These are phyloP conservation scores for Scenedesmus sp. DNA, from an alignment of 163 green algal genomes.

Conservation along the genomic window DNA sequence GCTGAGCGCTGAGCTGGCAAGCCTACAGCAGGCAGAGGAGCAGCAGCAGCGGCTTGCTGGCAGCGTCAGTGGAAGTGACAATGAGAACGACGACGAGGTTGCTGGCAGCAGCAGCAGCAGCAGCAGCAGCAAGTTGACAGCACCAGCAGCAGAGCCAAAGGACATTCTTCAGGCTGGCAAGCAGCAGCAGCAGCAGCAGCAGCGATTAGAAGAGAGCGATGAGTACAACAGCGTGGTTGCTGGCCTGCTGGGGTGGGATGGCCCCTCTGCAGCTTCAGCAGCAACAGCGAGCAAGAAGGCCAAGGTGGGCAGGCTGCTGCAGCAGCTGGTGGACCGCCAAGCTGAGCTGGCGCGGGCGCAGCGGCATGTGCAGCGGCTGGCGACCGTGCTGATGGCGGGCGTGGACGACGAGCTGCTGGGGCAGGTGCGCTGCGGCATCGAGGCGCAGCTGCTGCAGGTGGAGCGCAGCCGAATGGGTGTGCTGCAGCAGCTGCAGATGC, in stretches of 20 bases:
- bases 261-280: background rate
- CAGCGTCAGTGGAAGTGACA: background rate
- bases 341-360: background rate
- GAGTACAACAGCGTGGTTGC: background rate
- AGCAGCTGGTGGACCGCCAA: conserved; percentile 10
- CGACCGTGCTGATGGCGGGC: conserved; percentile 19
- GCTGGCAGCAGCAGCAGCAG: too few species aligned
- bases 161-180: background rate
- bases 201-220: background rate
- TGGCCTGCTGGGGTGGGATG: background rate
- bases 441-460: conserved; percentile 26
- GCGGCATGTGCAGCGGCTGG: background rate
- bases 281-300: background rate
- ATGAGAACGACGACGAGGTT: background rate
- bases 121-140: background rate
- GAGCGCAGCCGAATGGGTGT: background rate
- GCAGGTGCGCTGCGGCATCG: background rate
- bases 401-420: background rate
- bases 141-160: background rate
- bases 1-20: conserved; percentile 41
- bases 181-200: background rate
- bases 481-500: background rate
- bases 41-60: background rate
- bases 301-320: conserved; percentile 20
- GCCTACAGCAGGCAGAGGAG: background rate